phyloP scores from a whole-genome alignment of 2,329 filamentous ascomycete genomes.

The Hawksworthiomyces lignivorus region DNA sequence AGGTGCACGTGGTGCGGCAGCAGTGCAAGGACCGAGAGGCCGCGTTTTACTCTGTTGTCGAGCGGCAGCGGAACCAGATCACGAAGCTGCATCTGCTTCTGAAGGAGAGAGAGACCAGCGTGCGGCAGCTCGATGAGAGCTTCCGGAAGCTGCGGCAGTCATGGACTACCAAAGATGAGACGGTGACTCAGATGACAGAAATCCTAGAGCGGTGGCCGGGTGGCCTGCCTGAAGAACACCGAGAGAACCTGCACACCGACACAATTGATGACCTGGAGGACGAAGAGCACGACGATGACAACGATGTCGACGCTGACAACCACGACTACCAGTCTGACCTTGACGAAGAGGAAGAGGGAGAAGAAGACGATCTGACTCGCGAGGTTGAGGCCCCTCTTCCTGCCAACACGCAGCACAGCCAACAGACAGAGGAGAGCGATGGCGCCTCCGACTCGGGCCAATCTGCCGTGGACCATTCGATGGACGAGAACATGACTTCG shows the following conservation, averaged over 20 bases:
- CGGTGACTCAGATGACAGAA: slow-evolving; percentile 14
- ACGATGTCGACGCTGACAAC: background rate
- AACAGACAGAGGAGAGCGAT: slow-evolving; percentile 1
- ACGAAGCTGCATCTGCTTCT: slow-evolving; percentile 12
- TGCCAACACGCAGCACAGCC: too few species aligned
- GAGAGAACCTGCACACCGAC: background rate
- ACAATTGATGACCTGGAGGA: slow-evolving; percentile 1
- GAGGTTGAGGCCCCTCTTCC: too few species aligned
- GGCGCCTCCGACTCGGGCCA: slow-evolving; percentile 4
- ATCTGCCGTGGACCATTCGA: slow-evolving; percentile 9
- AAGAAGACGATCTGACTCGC: too few species aligned
- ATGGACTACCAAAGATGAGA: slow-evolving; percentile 15
- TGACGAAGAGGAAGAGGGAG: background rate
- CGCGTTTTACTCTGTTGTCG: slow-evolving; percentile 7
- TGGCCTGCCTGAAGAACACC: slow-evolving; percentile 6
- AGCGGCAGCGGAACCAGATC: slow-evolving; percentile 14
- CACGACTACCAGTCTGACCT: slow-evolving; percentile 6
- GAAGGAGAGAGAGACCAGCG: slow-evolving; percentile 12
- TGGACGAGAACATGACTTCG: slow-evolving; percentile 19
- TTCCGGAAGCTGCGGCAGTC: slow-evolving; percentile 16
- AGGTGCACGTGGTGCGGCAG: slow-evolving; percentile 8
- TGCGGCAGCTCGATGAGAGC: slow-evolving; percentile 16
- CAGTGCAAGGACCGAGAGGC: slow-evolving; percentile 11
- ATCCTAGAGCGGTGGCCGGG: slow-evolving; percentile 10
- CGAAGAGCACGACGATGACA: background rate